A percentile compares a stretch with the other conserved stretches of the same genome.
Evolutionary conservation across 768 basidiomycete genomes (phyloP).

Genomic region (Serendipita sp.): DNA sequence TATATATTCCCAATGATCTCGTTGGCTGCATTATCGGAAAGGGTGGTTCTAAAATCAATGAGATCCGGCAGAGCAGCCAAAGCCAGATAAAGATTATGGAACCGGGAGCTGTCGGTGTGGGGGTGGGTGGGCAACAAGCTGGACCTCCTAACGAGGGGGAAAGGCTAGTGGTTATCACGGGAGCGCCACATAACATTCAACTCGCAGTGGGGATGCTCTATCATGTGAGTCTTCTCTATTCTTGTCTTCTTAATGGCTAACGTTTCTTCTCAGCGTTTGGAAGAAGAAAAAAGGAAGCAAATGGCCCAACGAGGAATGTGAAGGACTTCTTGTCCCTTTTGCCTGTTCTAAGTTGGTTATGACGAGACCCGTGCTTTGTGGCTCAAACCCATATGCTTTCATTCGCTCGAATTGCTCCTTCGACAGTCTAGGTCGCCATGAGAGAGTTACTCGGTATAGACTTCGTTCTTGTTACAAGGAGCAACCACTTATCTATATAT

Average conservation of each 20-base stretch:
- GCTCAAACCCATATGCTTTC: no score
- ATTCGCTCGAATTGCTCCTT: no score
- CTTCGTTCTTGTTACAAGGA: no score
- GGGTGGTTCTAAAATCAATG: constrained; percentile 96
- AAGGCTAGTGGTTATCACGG: constrained; percentile 89
- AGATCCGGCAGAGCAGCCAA: constrained; percentile 87
- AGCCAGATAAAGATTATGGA: constrained; percentile 99
- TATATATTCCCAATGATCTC: constrained; percentile 94
- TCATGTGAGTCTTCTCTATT: constrained; percentile 10
- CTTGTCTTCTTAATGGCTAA: background rate
- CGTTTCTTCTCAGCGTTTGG: constrained; percentile 14
- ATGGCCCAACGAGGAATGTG: constrained; percentile 7
- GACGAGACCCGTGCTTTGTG: no score
- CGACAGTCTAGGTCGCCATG: no score
- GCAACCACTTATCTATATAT: no score
- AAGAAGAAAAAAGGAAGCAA: constrained; percentile 15
- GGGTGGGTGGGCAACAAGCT: constrained; percentile 30
- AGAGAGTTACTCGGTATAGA: no score
- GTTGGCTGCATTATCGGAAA: constrained; percentile 98
- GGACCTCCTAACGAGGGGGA: constrained; percentile 73
- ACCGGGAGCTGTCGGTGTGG: constrained; percentile 63
- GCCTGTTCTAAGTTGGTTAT: no score
- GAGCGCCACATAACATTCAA: constrained; percentile 87
- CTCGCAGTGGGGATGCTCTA: constrained; percentile 80
- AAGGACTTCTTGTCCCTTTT: background rate